Evolutionary conservation across 2,329 filamentous ascomycete genomes (phyloP).

Genomic region (Pestalotiopsis sp.): DNA sequence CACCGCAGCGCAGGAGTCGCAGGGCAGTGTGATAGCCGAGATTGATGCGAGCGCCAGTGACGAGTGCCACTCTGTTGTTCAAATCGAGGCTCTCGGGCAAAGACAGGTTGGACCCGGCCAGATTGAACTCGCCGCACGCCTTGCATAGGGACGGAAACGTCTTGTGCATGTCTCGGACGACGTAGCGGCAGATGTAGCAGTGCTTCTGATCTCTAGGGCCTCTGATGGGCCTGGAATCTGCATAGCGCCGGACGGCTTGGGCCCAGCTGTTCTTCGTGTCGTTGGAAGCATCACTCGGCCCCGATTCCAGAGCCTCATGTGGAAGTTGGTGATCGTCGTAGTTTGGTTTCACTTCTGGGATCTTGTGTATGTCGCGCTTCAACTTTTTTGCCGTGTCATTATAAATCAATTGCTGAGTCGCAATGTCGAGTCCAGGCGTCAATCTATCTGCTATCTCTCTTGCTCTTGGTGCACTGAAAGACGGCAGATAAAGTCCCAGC

Average conservation of each 20-base stretch:
- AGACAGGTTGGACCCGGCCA: conserved; percentile 29
- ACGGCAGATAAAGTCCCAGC: not conserved
- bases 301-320: not conserved
- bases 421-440: not conserved
- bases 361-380: not conserved
- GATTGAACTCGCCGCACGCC: conserved; percentile 37
- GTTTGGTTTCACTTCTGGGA: not conserved
- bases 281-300: not conserved
- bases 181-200: conserved; percentile 37
- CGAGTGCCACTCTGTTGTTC: conserved; percentile 29
- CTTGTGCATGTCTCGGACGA: conserved; percentile 22
- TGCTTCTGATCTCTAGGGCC: not conserved
- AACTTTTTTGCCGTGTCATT: not conserved
- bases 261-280: not conserved
- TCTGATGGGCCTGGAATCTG: not conserved
- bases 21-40: conserved; percentile 35
- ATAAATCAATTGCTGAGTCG: not conserved
- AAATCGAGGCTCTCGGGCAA: conserved; percentile 30
- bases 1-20: conserved; percentile 36
- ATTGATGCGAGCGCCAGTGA: conserved; percentile 38
- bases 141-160: conserved; percentile 30
- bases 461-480: not conserved
- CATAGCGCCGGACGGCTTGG: not conserved
- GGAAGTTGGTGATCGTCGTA: not conserved
- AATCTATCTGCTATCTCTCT: not conserved